phyloP scores from a whole-genome alignment of 148 eudicot species.

The Vaccinium corymbosum region DNA sequence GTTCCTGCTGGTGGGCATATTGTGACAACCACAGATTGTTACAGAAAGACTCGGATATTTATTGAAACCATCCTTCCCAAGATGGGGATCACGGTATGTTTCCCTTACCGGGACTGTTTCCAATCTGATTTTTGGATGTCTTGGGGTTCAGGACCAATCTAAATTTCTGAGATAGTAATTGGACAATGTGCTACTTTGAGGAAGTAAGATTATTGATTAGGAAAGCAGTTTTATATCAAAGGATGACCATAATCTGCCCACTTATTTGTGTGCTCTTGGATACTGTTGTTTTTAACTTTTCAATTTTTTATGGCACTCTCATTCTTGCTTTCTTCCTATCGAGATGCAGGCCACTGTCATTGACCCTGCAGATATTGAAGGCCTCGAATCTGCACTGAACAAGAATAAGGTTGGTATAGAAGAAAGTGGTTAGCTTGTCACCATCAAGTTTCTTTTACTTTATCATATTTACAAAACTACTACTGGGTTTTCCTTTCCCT shows the following conservation, averaged over 20 bases:
- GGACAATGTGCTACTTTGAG: neutral
- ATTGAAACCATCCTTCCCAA: slow-evolving; percentile 79
- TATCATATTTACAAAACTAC: neutral
- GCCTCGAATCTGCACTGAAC: slow-evolving; percentile 56
- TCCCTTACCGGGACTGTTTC: neutral
- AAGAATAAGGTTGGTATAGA: slow-evolving; percentile 43
- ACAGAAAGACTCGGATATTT: slow-evolving; percentile 74
- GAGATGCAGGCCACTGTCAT: slow-evolving; percentile 69
- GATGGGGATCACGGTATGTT: slow-evolving; percentile 74
- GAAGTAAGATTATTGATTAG: neutral
- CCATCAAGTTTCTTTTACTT: neutral
- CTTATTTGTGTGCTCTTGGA: neutral
- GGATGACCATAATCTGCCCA: neutral
- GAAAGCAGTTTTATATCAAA: neutral
- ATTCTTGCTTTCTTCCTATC: neutral
- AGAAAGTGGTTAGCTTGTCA: neutral
- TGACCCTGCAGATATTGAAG: slow-evolving; percentile 79
- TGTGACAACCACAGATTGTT: slow-evolving; percentile 86
- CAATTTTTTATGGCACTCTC: neutral
- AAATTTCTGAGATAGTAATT: neutral
- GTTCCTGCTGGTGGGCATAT: slow-evolving; percentile 92
- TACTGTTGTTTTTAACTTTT: neutral
- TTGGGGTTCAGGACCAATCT: neutral
- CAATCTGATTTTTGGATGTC: neutral
- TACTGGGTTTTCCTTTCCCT: too few relatives aligned